A percentile compares a stretch with the other conserved stretches of the same genome.
These are phyloP conservation scores for Debaryomycetaceae sp. DNA, from an alignment of 1,139 yeast species.

Conservation along the genomic window DNA sequence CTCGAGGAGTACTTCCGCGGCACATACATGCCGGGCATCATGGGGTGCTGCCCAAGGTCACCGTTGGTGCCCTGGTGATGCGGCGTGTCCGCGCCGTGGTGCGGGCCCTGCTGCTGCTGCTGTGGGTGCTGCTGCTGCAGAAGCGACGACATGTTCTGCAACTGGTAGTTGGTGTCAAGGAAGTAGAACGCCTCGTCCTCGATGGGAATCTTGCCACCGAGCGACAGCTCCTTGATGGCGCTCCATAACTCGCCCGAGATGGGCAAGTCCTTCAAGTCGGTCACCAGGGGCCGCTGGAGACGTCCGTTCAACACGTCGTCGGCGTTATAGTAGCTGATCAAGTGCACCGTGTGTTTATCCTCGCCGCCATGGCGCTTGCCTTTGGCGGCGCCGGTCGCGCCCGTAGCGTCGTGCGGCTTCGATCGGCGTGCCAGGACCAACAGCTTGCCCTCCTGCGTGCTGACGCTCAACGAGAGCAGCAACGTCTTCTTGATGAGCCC, in stretches of 20 bases:
- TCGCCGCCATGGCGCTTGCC: slow-evolving; percentile 14
- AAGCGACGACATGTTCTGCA: slow-evolving; percentile 36
- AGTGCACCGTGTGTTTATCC: slow-evolving; percentile 55
- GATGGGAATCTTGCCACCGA: slow-evolving; percentile 52
- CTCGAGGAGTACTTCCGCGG: slow-evolving; percentile 7
- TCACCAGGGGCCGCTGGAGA: slow-evolving; percentile 56
- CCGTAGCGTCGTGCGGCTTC: too few species aligned
- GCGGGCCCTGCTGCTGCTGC: slow-evolving; percentile 3
- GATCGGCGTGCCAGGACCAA: too few species aligned
- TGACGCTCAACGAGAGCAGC: slow-evolving; percentile 35
- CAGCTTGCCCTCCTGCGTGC: too few species aligned
- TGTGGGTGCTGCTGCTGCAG: slow-evolving; percentile 14
- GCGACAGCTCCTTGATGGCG: slow-evolving; percentile 56
- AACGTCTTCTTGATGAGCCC: slow-evolving; percentile 84
- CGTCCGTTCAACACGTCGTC: slow-evolving; percentile 62
- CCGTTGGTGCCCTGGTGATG: slow-evolving; percentile 4
- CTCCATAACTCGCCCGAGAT: slow-evolving; percentile 58
- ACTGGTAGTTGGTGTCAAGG: slow-evolving; percentile 43
- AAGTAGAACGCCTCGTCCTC: slow-evolving; percentile 53
- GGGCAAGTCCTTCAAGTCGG: slow-evolving; percentile 46
- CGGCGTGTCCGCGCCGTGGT: slow-evolving; percentile 1
- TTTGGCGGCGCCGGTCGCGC: too few species aligned
- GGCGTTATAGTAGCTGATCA: slow-evolving; percentile 74
- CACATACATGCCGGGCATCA: too few species aligned
- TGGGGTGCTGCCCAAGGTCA: slow-evolving; percentile 5